phyloP scores from a whole-genome alignment of 495 filamentous ascomycete genomes.

The Daldinia concentrica region DNA sequence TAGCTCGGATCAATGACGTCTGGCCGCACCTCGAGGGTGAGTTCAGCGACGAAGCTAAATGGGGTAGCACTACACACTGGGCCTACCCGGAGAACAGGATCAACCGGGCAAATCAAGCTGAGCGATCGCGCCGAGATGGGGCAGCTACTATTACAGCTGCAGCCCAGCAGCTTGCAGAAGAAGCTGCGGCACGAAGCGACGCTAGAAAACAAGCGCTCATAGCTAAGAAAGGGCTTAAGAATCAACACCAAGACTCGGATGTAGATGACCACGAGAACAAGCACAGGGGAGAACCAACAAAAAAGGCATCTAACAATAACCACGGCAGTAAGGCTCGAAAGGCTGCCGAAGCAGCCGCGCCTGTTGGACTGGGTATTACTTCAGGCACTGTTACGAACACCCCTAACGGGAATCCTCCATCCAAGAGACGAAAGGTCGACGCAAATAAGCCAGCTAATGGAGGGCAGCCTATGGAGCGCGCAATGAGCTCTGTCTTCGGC shows the following conservation, averaged over 20 bases:
- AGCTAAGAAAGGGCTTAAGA: conserved; percentile 74
- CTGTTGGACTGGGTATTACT: conserved; percentile 65
- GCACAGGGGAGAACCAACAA: conserved; percentile 58
- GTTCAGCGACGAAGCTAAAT: conserved; percentile 92
- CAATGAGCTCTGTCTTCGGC: conserved; percentile 68
- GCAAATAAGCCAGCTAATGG: conserved; percentile 62
- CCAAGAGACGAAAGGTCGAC: conserved; percentile 85
- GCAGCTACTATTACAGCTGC: conserved; percentile 74
- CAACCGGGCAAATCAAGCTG: conserved; percentile 69
- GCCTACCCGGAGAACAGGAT: conserved; percentile 88
- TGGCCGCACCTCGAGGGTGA: conserved; percentile 85
- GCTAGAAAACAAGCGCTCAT: conserved; percentile 79
- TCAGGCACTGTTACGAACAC: conserved; percentile 50
- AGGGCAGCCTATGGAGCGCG: conserved; percentile 72
- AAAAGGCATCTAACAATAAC: conserved; percentile 58
- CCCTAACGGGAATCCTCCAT: conserved; percentile 58
- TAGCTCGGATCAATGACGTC: conserved; percentile 81
- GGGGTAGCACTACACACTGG: conserved; percentile 93
- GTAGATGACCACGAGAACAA: conserved; percentile 72
- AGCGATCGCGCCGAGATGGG: conserved; percentile 79
- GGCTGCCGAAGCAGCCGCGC: conserved; percentile 58
- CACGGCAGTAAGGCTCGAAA: conserved; percentile 69
- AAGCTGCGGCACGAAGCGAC: conserved; percentile 81
- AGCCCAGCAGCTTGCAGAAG: conserved; percentile 75
- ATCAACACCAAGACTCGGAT: conserved; percentile 75